A percentile compares a stretch with the other conserved stretches of the same genome.
phyloP scores from a whole-genome alignment of 192 early-diverging fungal species.

The Podila epigama region DNA sequence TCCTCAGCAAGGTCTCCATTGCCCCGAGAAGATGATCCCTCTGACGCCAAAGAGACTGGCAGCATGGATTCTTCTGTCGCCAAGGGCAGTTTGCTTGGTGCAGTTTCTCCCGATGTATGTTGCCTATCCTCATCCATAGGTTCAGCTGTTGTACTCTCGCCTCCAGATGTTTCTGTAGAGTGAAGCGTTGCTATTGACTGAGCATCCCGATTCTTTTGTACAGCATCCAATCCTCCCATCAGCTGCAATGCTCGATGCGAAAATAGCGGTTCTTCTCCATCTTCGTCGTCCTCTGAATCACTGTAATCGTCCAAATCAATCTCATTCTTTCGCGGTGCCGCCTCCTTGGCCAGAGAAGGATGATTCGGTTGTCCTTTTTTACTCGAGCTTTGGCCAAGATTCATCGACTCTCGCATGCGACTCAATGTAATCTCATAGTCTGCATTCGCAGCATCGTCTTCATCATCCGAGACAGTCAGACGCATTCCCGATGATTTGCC shows the following conservation, averaged over 20 bases:
- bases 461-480: constrained; percentile 25
- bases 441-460: constrained; percentile 9
- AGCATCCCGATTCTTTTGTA: neutral
- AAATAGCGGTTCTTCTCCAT: constrained; percentile 37
- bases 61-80: neutral
- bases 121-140: neutral
- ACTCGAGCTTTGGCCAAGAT: neutral
- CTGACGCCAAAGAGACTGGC: neutral
- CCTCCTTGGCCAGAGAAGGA: neutral
- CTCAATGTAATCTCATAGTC: constrained; percentile 16
- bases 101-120: neutral
- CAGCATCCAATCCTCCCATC: constrained; percentile 16
- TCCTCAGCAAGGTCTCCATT: constrained; percentile 10
- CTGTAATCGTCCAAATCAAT: constrained; percentile 18
- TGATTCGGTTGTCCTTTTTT: neutral
- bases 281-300: constrained; percentile 21
- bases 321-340: constrained; percentile 1
- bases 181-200: neutral
- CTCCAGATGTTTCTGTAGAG: neutral
- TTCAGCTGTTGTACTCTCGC: too few relatives aligned
- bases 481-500: constrained; percentile 4
- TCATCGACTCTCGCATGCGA: constrained; percentile 33
- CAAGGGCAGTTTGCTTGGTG: too few relatives aligned
- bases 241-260: constrained; percentile 37
- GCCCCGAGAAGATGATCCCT: neutral